Evolutionary conservation across 192 early-diverging fungal genomes (phyloP), one percentile per base, ranked within the genome.

Genomic region (Kickxella alabastrina): DNA sequence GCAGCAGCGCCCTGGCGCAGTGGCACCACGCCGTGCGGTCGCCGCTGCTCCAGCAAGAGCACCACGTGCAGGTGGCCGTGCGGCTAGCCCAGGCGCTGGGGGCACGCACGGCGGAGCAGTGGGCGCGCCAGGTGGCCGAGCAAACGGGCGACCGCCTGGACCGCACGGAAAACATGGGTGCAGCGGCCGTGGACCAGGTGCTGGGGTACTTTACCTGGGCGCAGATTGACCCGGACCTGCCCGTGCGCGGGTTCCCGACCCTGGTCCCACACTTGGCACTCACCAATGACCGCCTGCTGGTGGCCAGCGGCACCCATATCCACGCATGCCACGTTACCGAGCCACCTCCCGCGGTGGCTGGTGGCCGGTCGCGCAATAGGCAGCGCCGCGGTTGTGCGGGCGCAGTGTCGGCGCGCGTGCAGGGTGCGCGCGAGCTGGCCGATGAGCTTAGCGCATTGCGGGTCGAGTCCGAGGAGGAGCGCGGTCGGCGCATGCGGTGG

Each of bases 241-340:
- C 3, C 10, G 52, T 24, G 24, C 27, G 18, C 31, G 6, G 31
- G 18, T 65, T 64, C 17, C 68, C 68, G n/a, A 47, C 68, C 26
- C 36, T 52, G 4, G 68, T 73, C 1, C 14, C 69, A 10, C 57
- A 65, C 10, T 27, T 73, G 4, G 48, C 31, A 3, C 43, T 39
- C 3, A 54, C 57, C 5, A 45, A 56, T 19, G 54, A 23, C 32
- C 61, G 62, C 57, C 13, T 65, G 1, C 42, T 57, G 4, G 54
- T 49, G 6, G 62, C 62, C n/a, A 65, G 45, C 40, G 53, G 57
- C 18, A 72, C 57, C 24, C 68, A 51, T 24, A 49, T 65, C 31
- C 62, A 65, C 18, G 38, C 60, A 40, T 59, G 41, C 55, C 21
- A 29, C 15, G 24, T 10, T 27, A 13, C n/a, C 28, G 27, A 18